Percentiles rank a stretch among this genome's conserved stretches.
phyloP scores from a whole-genome alignment of 2,329 filamentous ascomycete genomes.

The Clonostachys rosea region DNA sequence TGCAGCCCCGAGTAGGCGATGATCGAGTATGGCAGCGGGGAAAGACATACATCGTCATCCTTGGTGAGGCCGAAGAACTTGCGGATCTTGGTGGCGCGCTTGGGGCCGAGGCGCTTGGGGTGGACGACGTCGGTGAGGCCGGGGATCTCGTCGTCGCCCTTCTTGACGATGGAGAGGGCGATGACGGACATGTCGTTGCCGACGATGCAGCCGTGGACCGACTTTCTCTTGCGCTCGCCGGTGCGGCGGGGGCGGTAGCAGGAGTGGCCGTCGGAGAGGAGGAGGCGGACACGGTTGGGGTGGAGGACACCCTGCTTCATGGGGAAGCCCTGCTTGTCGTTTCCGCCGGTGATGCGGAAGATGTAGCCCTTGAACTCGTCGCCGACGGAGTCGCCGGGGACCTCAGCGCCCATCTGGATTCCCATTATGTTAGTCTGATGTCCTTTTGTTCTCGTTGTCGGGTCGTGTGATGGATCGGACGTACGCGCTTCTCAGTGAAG shows the following conservation, averaged over 20 bases:
- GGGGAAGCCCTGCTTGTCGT: conserved; percentile 99
- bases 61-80: conserved; percentile 99
- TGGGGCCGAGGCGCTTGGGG: conserved; percentile 98
- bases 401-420: conserved; percentile 80
- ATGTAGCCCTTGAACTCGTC: conserved; percentile 99
- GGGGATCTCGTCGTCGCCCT: conserved; percentile 90
- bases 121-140: conserved; percentile 96
- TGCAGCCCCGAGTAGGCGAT: conserved; percentile 65
- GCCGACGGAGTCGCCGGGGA: conserved; percentile 89
- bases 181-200: conserved; percentile 92
- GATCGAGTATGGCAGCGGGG: conserved; percentile 51
- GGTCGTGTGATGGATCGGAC: conserved; percentile 23
- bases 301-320: conserved; percentile 99
- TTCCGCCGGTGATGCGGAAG: conserved; percentile 98
- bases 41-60: conserved; percentile 97
- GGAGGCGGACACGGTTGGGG: conserved; percentile 95
- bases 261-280: conserved; percentile 93
- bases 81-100: conserved; percentile 99
- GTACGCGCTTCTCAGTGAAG: conserved; percentile 97
- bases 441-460: conserved; percentile 14
- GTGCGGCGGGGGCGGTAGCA: conserved; percentile 98
- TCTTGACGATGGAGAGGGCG: conserved; percentile 94
- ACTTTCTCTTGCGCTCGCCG: conserved; percentile 99
- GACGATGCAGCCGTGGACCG: conserved; percentile 97
- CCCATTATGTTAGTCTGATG: conserved; percentile 13